A percentile compares a stretch with the other conserved stretches of the same genome.
Conservation (phyloP, 306 rosid genomes). For the Fragaria nilgerrensis region DNA sequence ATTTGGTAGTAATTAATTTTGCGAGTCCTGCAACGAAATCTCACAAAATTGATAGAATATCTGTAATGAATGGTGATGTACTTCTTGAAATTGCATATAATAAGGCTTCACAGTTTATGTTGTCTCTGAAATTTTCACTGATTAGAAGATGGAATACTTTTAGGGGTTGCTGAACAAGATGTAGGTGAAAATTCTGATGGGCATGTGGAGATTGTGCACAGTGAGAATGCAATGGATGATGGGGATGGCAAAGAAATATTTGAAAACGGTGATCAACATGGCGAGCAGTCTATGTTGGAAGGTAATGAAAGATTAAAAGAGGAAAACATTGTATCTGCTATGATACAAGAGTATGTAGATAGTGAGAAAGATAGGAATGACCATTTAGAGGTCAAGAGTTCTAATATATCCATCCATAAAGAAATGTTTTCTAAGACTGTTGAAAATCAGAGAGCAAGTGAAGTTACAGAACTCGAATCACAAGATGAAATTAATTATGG, state of each 20-base stretch:
- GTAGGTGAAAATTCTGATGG: background rate
- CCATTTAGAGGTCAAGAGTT: background rate
- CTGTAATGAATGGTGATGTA: background rate
- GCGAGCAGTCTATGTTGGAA: background rate
- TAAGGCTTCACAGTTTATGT: background rate
- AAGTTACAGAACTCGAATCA: background rate
- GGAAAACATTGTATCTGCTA: conserved; percentile 1
- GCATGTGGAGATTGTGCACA: background rate
- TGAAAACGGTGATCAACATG: background rate
- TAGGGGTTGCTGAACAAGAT: conserved; percentile 4
- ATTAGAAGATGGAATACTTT: background rate
- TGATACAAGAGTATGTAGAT: conserved; percentile 18
- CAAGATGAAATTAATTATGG: background rate
- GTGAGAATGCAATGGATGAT: background rate
- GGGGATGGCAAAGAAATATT: background rate
- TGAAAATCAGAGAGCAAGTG: background rate
- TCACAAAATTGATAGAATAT: background rate
- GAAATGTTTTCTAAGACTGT: background rate
- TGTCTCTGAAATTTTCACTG: background rate
- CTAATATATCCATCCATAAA: background rate
- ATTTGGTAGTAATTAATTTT: background rate
- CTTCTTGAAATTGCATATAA: conserved; percentile 10
- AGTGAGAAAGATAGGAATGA: conserved; percentile 1
- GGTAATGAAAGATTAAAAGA: conserved; percentile 1
- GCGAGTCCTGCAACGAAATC: background rate